These are phyloP conservation scores for Colletotrichum higginsianum DNA, from an alignment of 2,329 filamentous ascomycete species.

Conservation along the genomic window DNA sequence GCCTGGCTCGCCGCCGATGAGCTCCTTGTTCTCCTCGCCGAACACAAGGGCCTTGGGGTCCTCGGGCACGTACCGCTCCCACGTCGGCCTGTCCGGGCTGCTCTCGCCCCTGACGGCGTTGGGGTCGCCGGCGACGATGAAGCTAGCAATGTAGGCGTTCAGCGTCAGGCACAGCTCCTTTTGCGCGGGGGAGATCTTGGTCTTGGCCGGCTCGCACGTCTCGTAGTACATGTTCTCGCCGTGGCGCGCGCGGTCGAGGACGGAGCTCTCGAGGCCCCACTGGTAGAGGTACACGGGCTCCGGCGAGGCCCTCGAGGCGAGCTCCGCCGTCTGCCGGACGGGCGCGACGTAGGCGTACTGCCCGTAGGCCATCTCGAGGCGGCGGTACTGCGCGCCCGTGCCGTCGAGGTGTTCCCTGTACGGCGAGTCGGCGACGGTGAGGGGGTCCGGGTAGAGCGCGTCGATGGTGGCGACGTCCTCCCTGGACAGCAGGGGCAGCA, in stretches of 20 bases:
- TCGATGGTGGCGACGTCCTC: slow-evolving; percentile 69
- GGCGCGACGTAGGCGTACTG: slow-evolving; percentile 78
- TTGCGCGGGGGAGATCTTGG: slow-evolving; percentile 56
- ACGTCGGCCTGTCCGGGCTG: slow-evolving; percentile 57
- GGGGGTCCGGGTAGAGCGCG: slow-evolving; percentile 69
- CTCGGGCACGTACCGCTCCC: slow-evolving; percentile 35
- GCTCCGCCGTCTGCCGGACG: slow-evolving; percentile 71
- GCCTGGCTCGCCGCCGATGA: slow-evolving; percentile 52
- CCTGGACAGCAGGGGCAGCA: slow-evolving; percentile 71
- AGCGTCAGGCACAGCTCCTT: slow-evolving; percentile 57
- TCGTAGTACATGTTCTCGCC: slow-evolving; percentile 57
- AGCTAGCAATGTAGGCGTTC: slow-evolving; percentile 57
- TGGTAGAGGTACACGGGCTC: slow-evolving; percentile 63
- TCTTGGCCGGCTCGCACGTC: slow-evolving; percentile 52
- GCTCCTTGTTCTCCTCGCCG: slow-evolving; percentile 72
- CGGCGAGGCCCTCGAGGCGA: slow-evolving; percentile 55
- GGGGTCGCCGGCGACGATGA: slow-evolving; percentile 46
- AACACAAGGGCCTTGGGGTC: slow-evolving; percentile 66
- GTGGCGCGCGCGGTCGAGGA: slow-evolving; percentile 60
- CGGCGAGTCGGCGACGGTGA: slow-evolving; percentile 32
- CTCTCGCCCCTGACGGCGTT: slow-evolving; percentile 32
- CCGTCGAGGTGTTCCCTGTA: slow-evolving; percentile 40
- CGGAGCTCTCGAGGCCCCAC: slow-evolving; percentile 64
- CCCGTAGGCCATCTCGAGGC: slow-evolving; percentile 73
- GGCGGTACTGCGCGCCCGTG: slow-evolving; percentile 68